Conservation (phyloP, 2,329 filamentous ascomycete species). For the Ambrosiella cleistominuta region DNA sequence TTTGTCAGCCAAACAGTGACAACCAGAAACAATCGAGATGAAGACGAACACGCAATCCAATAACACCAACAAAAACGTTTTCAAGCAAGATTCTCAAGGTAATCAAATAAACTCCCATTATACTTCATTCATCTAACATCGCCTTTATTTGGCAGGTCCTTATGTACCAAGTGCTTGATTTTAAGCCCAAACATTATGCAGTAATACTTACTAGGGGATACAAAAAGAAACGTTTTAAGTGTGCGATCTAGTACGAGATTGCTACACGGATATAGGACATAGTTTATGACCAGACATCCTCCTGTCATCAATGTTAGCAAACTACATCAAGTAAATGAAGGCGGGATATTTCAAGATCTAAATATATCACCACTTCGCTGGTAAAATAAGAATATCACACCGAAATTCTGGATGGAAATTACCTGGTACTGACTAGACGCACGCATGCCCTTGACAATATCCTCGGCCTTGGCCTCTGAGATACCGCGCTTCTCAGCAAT, state of each 20-base stretch:
- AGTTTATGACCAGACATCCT: constrained; percentile 52
- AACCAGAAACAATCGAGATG: neutral
- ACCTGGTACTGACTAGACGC: constrained; percentile 91
- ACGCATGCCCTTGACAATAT: constrained; percentile 94
- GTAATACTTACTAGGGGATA: neutral
- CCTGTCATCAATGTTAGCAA: constrained; percentile 25
- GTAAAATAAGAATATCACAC: neutral
- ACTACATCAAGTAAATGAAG: neutral
- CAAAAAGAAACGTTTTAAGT: neutral
- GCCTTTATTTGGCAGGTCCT: neutral
- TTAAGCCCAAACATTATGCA: no score
- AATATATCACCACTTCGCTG: no score
- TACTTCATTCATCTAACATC: neutral
- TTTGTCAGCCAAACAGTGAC: neutral
- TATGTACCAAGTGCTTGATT: neutral
- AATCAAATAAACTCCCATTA: neutral
- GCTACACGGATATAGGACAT: neutral
- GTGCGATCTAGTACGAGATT: neutral
- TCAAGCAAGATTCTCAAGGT: neutral
- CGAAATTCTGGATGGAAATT: constrained; percentile 19
- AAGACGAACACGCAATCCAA: neutral
- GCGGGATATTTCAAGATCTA: neutral
- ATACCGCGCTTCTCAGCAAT: constrained; percentile 70
- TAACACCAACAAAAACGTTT: neutral
- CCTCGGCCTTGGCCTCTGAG: constrained; percentile 74